Percentiles rank a stretch among this genome's conserved stretches.
phyloP scores from a whole-genome alignment of 2,329 filamentous ascomycete species.

The Penicillium expansum region DNA sequence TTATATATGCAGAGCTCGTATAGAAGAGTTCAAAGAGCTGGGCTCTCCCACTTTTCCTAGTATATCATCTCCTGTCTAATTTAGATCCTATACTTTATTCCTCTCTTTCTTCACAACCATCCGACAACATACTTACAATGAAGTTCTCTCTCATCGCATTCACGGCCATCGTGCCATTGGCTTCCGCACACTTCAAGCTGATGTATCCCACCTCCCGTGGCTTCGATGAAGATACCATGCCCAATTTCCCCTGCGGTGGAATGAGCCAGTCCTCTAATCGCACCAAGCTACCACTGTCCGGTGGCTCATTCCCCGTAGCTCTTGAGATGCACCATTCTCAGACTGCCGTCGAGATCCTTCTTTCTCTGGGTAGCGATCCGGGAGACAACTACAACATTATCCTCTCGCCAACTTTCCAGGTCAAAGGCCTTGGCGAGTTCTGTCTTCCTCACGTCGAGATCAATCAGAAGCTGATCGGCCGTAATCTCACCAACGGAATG shows the following conservation, averaged over 20 bases:
- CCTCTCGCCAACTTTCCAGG: slow-evolving; percentile 60
- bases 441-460: slow-evolving; percentile 60
- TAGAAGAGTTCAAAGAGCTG: not conserved
- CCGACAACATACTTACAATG: slow-evolving; percentile 21
- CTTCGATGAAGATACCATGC: slow-evolving; percentile 47
- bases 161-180: slow-evolving; percentile 44
- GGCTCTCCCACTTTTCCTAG: not conserved
- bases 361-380: slow-evolving; percentile 53
- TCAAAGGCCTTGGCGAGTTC: slow-evolving; percentile 61
- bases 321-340: slow-evolving; percentile 53
- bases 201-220: slow-evolving; percentile 53
- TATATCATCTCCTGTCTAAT: too few species aligned
- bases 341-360: slow-evolving; percentile 52
- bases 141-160: slow-evolving; percentile 37
- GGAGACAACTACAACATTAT: slow-evolving; percentile 67
- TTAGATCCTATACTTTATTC: not conserved
- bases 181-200: slow-evolving; percentile 57
- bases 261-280: slow-evolving; percentile 46
- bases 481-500: slow-evolving; percentile 58
- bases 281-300: slow-evolving; percentile 50
- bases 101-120: not conserved
- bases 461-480: slow-evolving; percentile 28
- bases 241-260: slow-evolving; percentile 52
- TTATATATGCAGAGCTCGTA: not conserved
- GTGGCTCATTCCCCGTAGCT: slow-evolving; percentile 48